Conservation (phyloP, 2,329 filamentous ascomycete genomes). For the Aspergillus unguis region DNA sequence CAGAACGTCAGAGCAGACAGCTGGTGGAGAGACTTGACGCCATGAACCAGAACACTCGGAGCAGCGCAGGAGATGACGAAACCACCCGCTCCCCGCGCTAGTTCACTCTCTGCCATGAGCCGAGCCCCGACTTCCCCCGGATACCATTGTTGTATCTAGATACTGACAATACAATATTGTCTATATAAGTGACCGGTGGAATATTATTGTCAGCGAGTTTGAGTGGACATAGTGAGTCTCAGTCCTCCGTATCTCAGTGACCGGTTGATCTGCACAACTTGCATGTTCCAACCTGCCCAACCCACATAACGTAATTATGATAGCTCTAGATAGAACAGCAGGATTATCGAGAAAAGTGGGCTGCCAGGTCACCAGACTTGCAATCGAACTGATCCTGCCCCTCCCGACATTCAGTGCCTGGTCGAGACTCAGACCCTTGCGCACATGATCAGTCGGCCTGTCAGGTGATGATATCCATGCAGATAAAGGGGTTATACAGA, state of each 20-base stretch:
- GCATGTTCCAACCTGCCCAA: background rate
- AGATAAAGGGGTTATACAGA: background rate
- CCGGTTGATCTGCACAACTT: background rate
- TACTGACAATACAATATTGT: background rate
- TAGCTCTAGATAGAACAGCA: conserved; percentile 2
- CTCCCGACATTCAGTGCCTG: background rate
- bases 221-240: background rate
- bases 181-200: conserved; percentile 1
- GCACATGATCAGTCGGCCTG: background rate
- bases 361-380: conserved; percentile 23
- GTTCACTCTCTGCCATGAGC: conserved; percentile 11
- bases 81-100: conserved; percentile 19
- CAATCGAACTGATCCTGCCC: conserved; percentile 4
- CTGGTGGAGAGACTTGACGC: conserved; percentile 15
- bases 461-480: background rate
- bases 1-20: conserved; percentile 13
- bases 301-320: conserved; percentile 8
- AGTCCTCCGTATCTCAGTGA: background rate
- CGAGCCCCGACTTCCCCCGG: conserved; percentile 20
- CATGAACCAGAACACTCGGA: conserved; percentile 5
- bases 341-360: conserved; percentile 13
- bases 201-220: conserved; percentile 3
- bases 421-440: background rate
- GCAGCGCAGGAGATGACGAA: background rate
- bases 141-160: background rate